Evolutionary conservation across 2,329 filamentous ascomycete species (phyloP).

Genomic region (Beauveria varroae): DNA sequence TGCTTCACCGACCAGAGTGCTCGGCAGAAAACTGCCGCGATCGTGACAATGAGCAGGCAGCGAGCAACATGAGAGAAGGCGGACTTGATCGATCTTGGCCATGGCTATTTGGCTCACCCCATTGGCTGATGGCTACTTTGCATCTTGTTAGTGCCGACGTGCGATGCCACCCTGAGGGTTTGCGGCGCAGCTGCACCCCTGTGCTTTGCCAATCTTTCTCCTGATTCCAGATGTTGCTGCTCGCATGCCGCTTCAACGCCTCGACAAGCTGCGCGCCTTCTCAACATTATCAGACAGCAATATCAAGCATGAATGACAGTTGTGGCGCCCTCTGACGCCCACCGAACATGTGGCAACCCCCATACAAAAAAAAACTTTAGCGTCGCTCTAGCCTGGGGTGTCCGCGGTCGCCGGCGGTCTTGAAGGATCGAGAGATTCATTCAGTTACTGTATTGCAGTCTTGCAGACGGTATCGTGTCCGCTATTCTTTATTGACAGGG

Average conservation of each 20-base stretch:
- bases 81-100: not conserved
- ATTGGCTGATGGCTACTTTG: not conserved
- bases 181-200: not conserved
- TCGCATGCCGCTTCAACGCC: not conserved
- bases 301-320: not conserved
- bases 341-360: not conserved
- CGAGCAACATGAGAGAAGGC: not conserved
- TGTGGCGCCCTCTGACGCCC: conserved; percentile 3
- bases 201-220: too few relatives aligned
- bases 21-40: too few relatives aligned
- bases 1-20: too few relatives aligned
- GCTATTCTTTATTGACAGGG: too few relatives aligned
- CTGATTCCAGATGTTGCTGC: not conserved
- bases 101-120: not conserved
- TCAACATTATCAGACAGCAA: not conserved
- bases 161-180: not conserved
- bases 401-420: not conserved
- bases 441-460: too few relatives aligned
- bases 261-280: not conserved
- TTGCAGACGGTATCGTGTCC: not conserved
- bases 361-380: not conserved
- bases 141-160: not conserved
- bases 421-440: not conserved
- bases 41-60: too few relatives aligned
- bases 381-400: not conserved